Evolutionary conservation across 2,329 filamentous ascomycete species (phyloP), one percentile per base, ranked within the genome.

Genomic region (Exophiala sideris): DNA sequence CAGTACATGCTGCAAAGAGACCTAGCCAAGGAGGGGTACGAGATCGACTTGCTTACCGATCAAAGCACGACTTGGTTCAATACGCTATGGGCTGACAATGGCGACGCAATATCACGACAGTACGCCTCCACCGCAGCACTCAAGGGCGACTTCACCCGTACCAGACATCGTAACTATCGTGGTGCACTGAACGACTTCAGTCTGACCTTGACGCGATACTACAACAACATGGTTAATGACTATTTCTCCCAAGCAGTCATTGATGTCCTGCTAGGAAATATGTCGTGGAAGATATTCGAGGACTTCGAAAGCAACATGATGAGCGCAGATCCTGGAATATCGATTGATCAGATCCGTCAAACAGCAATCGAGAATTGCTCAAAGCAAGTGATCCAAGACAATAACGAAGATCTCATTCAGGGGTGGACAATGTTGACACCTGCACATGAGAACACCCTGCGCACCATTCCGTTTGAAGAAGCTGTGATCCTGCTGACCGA

Each of bases 181-280:
- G 94, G 94, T 2, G 92, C 92, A 0, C 72, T 99, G 54, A 95
- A 92, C 34, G 94, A 99, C 66, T 84, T 96, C 47, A 89, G 91
- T 0, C 77, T 97, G 46, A 96, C 91, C 0, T 76, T 99, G 39
- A 92, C 89, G 5, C 67, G 71, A 7, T 85, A 86, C 67, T 87
- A 84, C 67, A 86, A 80, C 67, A 97, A 96, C 62, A 94, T 97
- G 72, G 91, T 99, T 61, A 96, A 95, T 63, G 94, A 99, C 72
- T 96, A 95, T 70, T 97, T 97, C 71, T 88, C 91, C 18, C 94
- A 99, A 69, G 89, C 91, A 0, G 89, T 89, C 47, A 96, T 99
- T 61, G 94, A 99, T 69, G 97, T 94, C 67, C 80, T 96, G 3
- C 81, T 97, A 0, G 94, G 94, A 16, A 94, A 94, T 62, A 89